Percentiles rank a stretch among this genome's conserved stretches.
These are phyloP conservation scores for Lathyrus oleraceus DNA, from an alignment of 306 rosid genomes.

Conservation along the genomic window DNA sequence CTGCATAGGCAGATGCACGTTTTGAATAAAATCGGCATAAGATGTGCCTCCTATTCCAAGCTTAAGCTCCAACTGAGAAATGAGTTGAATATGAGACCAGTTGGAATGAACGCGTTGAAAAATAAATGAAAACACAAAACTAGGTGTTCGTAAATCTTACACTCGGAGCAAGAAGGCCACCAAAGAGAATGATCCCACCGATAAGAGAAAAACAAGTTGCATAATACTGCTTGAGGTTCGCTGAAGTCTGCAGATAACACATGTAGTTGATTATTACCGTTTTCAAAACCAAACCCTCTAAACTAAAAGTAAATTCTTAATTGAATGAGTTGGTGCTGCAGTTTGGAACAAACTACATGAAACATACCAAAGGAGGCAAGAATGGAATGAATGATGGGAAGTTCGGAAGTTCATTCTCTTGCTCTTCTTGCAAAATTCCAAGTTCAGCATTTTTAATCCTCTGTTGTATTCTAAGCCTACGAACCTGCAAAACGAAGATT, in stretches of 20 bases:
- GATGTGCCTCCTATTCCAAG: slow-evolving; percentile 97
- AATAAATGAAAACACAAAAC: slow-evolving; percentile 20
- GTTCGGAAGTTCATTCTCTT: slow-evolving; percentile 85
- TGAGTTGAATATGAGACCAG: slow-evolving; percentile 8
- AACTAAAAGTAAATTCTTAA: slow-evolving; percentile 2
- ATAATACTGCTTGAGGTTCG: slow-evolving; percentile 85
- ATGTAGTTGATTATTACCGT: slow-evolving; percentile 33
- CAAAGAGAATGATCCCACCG: slow-evolving; percentile 77
- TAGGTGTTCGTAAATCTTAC: slow-evolving; percentile 52
- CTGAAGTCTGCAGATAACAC: slow-evolving; percentile 70
- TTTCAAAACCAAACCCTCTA: slow-evolving; percentile 1
- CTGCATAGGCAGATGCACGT: slow-evolving; percentile 86
- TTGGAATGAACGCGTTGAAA: slow-evolving; percentile 4
- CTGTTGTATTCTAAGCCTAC: slow-evolving; percentile 93
- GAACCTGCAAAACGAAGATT: slow-evolving; percentile 61
- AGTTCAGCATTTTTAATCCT: slow-evolving; percentile 80
- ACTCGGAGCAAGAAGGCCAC: slow-evolving; percentile 91
- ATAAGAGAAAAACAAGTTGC: slow-evolving; percentile 85
- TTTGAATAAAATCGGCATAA: slow-evolving; percentile 79
- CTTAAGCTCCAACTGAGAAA: slow-evolving; percentile 86
- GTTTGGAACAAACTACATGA: slow-evolving; percentile 15
- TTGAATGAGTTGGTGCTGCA: too few species aligned
- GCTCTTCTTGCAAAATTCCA: slow-evolving; percentile 63
- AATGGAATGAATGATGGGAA: slow-evolving; percentile 96
- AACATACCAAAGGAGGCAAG: slow-evolving; percentile 91